These are phyloP conservation scores for Naematelia encephala DNA, from an alignment of 768 basidiomycete species.

Conservation along the genomic window DNA sequence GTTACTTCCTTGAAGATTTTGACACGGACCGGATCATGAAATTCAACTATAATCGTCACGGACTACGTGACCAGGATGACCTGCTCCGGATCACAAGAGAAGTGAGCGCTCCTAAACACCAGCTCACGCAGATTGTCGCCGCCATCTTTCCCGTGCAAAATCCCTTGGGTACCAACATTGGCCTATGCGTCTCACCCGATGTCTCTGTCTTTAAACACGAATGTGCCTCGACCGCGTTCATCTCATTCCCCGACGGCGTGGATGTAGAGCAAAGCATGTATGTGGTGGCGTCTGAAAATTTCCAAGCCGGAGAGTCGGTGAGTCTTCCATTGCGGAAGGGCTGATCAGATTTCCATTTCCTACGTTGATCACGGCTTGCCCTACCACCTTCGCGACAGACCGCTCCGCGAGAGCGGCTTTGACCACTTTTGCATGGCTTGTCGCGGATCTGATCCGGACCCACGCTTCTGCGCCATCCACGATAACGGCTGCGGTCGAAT, in stretches of 20 bases:
- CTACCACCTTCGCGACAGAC: not conserved
- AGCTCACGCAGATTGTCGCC: not conserved
- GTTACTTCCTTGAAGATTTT: not conserved
- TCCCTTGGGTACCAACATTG: not conserved
- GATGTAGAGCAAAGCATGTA: not conserved
- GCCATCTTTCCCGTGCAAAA: not conserved
- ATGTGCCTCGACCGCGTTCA: not conserved
- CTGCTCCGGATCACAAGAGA: not conserved
- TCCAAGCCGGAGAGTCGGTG: not conserved
- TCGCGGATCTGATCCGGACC: not conserved
- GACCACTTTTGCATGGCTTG: not conserved
- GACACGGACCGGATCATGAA: not conserved
- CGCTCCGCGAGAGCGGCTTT: not conserved
- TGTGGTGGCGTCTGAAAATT: not conserved
- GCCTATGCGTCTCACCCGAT: not conserved
- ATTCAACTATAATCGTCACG: not conserved
- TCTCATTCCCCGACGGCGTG: not conserved
- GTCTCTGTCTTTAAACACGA: not conserved
- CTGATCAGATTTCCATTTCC: not conserved
- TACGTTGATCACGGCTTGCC: not conserved
- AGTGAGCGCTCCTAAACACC: not conserved
- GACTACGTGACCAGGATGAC: not conserved
- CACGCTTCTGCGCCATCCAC: not conserved
- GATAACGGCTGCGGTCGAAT: not conserved
- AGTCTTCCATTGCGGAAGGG: not conserved